phyloP scores from a whole-genome alignment of 257 asterid species.

The Anisodus acutangulus region DNA sequence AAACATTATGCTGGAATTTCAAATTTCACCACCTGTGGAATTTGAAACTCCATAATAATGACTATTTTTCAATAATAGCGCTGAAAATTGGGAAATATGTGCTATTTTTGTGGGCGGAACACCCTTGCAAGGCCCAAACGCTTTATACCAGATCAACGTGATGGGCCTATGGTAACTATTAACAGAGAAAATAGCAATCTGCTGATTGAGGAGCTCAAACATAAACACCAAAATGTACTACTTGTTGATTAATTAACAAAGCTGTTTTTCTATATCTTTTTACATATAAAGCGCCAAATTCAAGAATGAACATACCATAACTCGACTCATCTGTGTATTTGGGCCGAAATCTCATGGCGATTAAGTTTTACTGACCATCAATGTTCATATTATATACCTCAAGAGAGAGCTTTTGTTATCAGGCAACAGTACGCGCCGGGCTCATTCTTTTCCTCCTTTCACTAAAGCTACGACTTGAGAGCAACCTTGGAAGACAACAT shows the following conservation, averaged over 20 bases:
- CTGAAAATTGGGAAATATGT: neutral
- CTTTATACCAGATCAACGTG: neutral
- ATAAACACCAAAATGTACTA: neutral
- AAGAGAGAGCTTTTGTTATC: conserved; percentile 1
- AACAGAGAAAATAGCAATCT: neutral
- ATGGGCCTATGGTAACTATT: neutral
- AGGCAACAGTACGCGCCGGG: conserved; percentile 42
- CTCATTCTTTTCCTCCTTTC: conserved; percentile 54
- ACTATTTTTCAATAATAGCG: neutral
- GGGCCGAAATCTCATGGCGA: neutral
- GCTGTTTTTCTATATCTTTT: conserved; percentile 16
- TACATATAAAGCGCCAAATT: neutral
- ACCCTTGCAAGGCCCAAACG: neutral
- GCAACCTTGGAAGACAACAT: conserved; percentile 71
- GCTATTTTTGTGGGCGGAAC: neutral
- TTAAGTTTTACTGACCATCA: conserved; percentile 17
- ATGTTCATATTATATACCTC: conserved; percentile 15
- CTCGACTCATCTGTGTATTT: conserved; percentile 20
- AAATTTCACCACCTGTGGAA: too few species aligned
- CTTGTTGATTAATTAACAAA: neutral
- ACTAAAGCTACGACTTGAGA: conserved; percentile 57
- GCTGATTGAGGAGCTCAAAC: conserved; percentile 7
- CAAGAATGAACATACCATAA: conserved; percentile 23
- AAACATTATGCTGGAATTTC: neutral
- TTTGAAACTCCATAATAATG: neutral